Evolutionary conservation across 495 filamentous ascomycete species (phyloP).

Genomic region (Podospora anserina): DNA sequence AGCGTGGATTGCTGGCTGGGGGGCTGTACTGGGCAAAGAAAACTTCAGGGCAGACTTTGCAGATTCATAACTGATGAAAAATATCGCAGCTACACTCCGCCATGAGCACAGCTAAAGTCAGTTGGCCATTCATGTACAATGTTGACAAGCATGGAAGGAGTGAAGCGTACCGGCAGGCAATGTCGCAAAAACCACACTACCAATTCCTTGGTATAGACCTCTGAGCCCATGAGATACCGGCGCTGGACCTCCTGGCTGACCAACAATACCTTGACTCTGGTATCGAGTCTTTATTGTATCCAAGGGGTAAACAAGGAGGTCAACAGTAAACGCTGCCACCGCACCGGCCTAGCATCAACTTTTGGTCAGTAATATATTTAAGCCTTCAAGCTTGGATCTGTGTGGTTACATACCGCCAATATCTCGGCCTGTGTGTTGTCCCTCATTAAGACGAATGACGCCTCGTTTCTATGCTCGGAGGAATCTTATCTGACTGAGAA

Average conservation of each 20-base stretch:
- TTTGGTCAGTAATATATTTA: background rate
- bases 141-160: background rate
- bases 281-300: slow-evolving; percentile 85
- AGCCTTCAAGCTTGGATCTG: background rate
- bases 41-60: slow-evolving; percentile 54
- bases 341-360: slow-evolving; percentile 63
- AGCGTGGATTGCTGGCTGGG: slow-evolving; percentile 63
- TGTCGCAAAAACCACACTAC: slow-evolving; percentile 83
- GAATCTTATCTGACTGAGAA: no score
- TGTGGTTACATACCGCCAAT: background rate
- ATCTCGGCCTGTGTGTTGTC: slow-evolving; percentile 1
- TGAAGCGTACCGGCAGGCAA: slow-evolving; percentile 67
- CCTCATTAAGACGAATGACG: background rate
- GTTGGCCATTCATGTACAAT: background rate
- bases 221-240: slow-evolving; percentile 58
- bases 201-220: slow-evolving; percentile 84
- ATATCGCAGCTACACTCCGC: slow-evolving; percentile 62
- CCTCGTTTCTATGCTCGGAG: background rate
- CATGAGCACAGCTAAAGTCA: background rate
- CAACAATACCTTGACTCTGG: slow-evolving; percentile 66
- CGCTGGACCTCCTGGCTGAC: slow-evolving; percentile 41
- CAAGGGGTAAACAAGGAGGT: slow-evolving; percentile 76
- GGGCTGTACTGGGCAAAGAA: slow-evolving; percentile 42
- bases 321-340: slow-evolving; percentile 73
- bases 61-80: slow-evolving; percentile 87